Evolutionary conservation across 1,284 basidiomycete genomes (phyloP).

Genomic region (Ustilago loliicola): DNA sequence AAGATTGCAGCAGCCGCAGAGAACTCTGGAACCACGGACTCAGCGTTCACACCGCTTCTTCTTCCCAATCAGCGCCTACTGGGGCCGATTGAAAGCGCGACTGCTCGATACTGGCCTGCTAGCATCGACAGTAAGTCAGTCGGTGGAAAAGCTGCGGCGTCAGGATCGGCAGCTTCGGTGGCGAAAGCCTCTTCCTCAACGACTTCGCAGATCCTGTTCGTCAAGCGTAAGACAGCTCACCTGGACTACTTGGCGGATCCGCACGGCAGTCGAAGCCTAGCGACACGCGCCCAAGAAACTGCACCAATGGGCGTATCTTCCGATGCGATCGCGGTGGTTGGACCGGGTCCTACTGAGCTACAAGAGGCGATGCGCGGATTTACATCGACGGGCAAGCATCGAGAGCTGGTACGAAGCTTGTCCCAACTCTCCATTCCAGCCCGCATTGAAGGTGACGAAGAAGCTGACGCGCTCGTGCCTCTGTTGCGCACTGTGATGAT

Average conservation of each 20-base stretch:
- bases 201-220: slow-evolving; percentile 70
- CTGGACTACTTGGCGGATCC: slow-evolving; percentile 93
- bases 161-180: slow-evolving; percentile 6
- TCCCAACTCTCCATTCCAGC: slow-evolving; percentile 24
- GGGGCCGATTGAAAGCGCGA: slow-evolving; percentile 84
- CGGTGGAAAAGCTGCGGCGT: background rate
- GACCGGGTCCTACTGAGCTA: slow-evolving; percentile 75
- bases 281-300: slow-evolving; percentile 33
- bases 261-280: slow-evolving; percentile 86
- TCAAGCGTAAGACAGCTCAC: slow-evolving; percentile 91
- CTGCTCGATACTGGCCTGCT: slow-evolving; percentile 83
- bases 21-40: background rate
- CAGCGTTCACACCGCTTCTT: slow-evolving; percentile 77
- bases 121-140: slow-evolving; percentile 36
- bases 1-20: slow-evolving; percentile 10
- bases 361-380: slow-evolving; percentile 86
- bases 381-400: slow-evolving; percentile 77
- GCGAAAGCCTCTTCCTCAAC: slow-evolving; percentile 1
- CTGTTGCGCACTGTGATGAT: slow-evolving; percentile 82
- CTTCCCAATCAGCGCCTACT: slow-evolving; percentile 77
- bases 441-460: background rate
- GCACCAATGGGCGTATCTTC: slow-evolving; percentile 24
- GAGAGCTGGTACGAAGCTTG: slow-evolving; percentile 55
- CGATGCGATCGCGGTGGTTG: slow-evolving; percentile 16
- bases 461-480: slow-evolving; percentile 72